Evolutionary conservation across 2,329 filamentous ascomycete species (phyloP).

Genomic region (Penicillium italicum): DNA sequence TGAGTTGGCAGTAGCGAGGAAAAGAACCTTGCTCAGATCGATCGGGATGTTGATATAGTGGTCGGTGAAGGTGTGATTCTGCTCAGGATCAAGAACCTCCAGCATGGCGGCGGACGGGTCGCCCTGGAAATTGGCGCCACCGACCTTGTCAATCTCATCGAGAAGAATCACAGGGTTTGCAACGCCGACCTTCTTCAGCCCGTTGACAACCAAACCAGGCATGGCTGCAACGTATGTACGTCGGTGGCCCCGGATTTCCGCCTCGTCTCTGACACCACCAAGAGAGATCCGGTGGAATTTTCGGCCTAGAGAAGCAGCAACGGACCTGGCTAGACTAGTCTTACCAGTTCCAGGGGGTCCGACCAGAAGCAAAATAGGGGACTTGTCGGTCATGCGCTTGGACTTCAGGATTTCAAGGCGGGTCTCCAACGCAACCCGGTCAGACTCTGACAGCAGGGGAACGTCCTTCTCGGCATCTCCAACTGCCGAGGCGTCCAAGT

Average conservation of each 20-base stretch:
- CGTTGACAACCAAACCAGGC: slow-evolving; percentile 91
- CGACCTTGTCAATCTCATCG: slow-evolving; percentile 97
- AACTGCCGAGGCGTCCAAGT: slow-evolving; percentile 37
- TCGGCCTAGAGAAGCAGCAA: slow-evolving; percentile 84
- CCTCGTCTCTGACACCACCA: slow-evolving; percentile 91
- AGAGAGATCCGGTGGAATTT: slow-evolving; percentile 98
- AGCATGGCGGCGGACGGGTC: slow-evolving; percentile 97
- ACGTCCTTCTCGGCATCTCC: slow-evolving; percentile 58
- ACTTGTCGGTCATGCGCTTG: slow-evolving; percentile 88
- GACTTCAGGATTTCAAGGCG: slow-evolving; percentile 73
- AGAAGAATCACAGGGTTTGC: slow-evolving; percentile 92
- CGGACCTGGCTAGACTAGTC: slow-evolving; percentile 88
- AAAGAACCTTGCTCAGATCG: slow-evolving; percentile 92
- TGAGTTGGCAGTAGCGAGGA: slow-evolving; percentile 94
- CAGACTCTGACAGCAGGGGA: slow-evolving; percentile 45
- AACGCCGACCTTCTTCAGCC: slow-evolving; percentile 90
- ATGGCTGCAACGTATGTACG: slow-evolving; percentile 98
- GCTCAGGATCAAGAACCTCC: slow-evolving; percentile 93
- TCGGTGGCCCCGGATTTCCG: slow-evolving; percentile 91
- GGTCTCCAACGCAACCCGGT: slow-evolving; percentile 49
- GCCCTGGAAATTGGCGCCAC: slow-evolving; percentile 84
- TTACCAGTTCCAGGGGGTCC: slow-evolving; percentile 95
- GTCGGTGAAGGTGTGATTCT: slow-evolving; percentile 91
- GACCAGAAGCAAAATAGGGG: slow-evolving; percentile 87
- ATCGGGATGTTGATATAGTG: slow-evolving; percentile 96